Evolutionary conservation across 371 early-diverging fungal species (phyloP), one percentile per base, ranked within the genome.

Genomic region (Fennellomyces sp.): DNA sequence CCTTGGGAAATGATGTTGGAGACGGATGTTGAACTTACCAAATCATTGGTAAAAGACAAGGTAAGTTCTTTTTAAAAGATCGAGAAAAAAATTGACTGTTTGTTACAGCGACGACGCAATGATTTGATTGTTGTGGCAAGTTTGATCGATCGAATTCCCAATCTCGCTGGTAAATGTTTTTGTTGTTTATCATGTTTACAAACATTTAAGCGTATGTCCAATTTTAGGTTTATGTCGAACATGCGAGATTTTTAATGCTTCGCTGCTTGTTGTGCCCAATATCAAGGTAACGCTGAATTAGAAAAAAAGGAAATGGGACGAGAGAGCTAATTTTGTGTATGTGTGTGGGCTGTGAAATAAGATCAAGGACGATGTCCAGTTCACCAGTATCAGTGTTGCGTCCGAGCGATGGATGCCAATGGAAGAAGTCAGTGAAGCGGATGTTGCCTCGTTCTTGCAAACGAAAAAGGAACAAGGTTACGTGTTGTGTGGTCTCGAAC

Each of bases 391-490:
- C 47, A 85, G 86, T 55, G 79, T 85, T 5, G 68, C 76, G 5
- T 77, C 81, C 5, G 81, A 80, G 55, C 73, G 73, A 51, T 88
- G 89, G 89, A 79, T 83, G 83, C 88, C 86, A 1, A 84, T 87
- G 74, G 42, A 58, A n/a, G 74, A 84, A 63, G 85, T 85, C 0
- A 19, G 59, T 0, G 80, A 76, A 54, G 30, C 31, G 0, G 82
- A 83, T 31, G 64, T 88, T 7, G 62, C 60, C 4, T 50, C 29
- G 2, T 88, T 72, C 49, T 63, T 88, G 30, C 29, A 71, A 26
- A 39, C 61, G 19, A 83, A 82, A 60, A 87, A 85, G 61, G 59
- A 70, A 6, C 71, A 78, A 58, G 88, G 88, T 5, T 88, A 86
- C 48, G 56, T 75, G 2, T 55, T 87, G n/a, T 75, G 85, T 45